Evolutionary conservation across 805 yeast species (phyloP).

Genomic region (Suhomyces faveliae): DNA sequence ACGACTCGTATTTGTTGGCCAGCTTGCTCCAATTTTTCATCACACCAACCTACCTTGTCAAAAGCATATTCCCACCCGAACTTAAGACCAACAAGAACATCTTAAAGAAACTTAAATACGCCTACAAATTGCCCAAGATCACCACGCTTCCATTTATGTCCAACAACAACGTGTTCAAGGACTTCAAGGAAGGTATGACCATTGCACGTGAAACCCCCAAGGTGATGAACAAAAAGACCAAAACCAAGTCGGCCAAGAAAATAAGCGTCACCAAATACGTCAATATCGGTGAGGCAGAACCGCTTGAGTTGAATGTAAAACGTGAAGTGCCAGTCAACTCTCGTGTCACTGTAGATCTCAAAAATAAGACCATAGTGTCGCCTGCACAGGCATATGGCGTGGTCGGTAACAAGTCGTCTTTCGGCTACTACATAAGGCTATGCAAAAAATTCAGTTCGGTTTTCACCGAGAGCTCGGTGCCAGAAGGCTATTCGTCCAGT

Average conservation of each 20-base stretch:
- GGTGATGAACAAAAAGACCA: slow-evolving; percentile 41
- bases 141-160: slow-evolving; percentile 74
- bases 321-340: slow-evolving; percentile 70
- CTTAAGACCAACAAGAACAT: slow-evolving; percentile 30
- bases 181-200: slow-evolving; percentile 64
- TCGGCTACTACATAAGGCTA: slow-evolving; percentile 74
- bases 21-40: slow-evolving; percentile 73
- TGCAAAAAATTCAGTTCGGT: slow-evolving; percentile 59
- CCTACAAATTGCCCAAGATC: slow-evolving; percentile 67
- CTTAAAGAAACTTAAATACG: slow-evolving; percentile 53
- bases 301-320: slow-evolving; percentile 55
- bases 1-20: slow-evolving; percentile 56
- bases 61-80: slow-evolving; percentile 49
- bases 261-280: slow-evolving; percentile 66
- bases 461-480: slow-evolving; percentile 66
- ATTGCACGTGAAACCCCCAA: slow-evolving; percentile 42
- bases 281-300: slow-evolving; percentile 65
- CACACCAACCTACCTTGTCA: slow-evolving; percentile 79
- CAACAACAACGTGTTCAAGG: slow-evolving; percentile 34
- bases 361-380: slow-evolving; percentile 61
- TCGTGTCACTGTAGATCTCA: slow-evolving; percentile 75
- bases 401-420: slow-evolving; percentile 57
- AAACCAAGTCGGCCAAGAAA: slow-evolving; percentile 35
- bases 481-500: slow-evolving; percentile 67
- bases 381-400: slow-evolving; percentile 69